Percentiles rank a stretch among this genome's conserved stretches.
Evolutionary conservation across 1,139 yeast genomes (phyloP).

Genomic region (Candida mesenterica): DNA sequence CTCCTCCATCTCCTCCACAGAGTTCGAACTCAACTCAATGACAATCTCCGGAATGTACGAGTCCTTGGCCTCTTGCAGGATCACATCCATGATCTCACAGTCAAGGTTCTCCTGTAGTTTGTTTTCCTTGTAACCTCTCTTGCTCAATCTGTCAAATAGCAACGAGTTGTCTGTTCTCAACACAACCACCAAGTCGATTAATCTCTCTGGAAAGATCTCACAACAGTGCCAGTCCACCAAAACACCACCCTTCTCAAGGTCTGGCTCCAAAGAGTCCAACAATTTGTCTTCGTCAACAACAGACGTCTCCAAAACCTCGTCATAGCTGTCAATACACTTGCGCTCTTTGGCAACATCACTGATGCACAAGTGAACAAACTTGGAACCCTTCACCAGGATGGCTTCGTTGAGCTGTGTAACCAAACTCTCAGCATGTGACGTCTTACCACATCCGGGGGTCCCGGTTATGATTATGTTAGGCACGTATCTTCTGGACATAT

Average conservation of each 20-base stretch:
- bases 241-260: constrained; percentile 78
- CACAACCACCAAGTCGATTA: constrained; percentile 90
- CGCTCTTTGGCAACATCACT: constrained; percentile 81
- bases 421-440: constrained; percentile 74
- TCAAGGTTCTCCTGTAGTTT: constrained; percentile 91
- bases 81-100: constrained; percentile 95
- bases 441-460: constrained; percentile 97
- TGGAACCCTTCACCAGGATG: constrained; percentile 27
- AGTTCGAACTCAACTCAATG: constrained; percentile 71
- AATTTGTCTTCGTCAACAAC: constrained; percentile 92
- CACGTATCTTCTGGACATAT: constrained; percentile 39
- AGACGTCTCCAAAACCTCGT: constrained; percentile 77
- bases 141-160: constrained; percentile 71
- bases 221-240: constrained; percentile 97
- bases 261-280: constrained; percentile 75
- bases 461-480: constrained; percentile 93
- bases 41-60: constrained; percentile 78
- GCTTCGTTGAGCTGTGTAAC: constrained; percentile 40
- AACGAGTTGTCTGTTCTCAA: constrained; percentile 71
- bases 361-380: constrained; percentile 60
- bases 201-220: constrained; percentile 89
- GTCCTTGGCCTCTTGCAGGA: constrained; percentile 82
- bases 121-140: constrained; percentile 71
- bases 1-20: constrained; percentile 71
- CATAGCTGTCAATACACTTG: constrained; percentile 79